Percentiles rank a stretch among this genome's conserved stretches.
Conservation (phyloP, 2,329 filamentous ascomycete genomes). For the Mycocentrospora acerina region DNA sequence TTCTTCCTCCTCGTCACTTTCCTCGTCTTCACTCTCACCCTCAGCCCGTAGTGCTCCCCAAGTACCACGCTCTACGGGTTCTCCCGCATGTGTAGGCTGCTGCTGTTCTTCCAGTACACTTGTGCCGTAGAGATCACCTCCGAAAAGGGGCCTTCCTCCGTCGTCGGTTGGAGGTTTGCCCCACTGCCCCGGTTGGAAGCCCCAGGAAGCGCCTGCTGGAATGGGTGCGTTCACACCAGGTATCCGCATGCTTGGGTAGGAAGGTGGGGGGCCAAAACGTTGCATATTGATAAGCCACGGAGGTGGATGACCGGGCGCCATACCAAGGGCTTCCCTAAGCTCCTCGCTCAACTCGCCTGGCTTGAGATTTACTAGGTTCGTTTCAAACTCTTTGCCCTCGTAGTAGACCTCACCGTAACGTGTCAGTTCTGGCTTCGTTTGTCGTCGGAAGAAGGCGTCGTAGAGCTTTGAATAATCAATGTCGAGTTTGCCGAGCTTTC, state of each 20-base stretch:
- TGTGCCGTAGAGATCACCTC: slow-evolving; percentile 91
- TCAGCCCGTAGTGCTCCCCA: slow-evolving; percentile 91
- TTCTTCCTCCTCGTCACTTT: slow-evolving; percentile 59
- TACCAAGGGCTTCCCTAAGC: slow-evolving; percentile 88
- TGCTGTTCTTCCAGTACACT: slow-evolving; percentile 62
- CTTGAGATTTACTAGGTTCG: slow-evolving; percentile 85
- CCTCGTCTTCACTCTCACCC: slow-evolving; percentile 69
- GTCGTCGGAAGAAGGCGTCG: slow-evolving; percentile 96
- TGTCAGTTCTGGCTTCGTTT: slow-evolving; percentile 92
- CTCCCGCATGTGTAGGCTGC: slow-evolving; percentile 58
- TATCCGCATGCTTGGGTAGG: slow-evolving; percentile 93
- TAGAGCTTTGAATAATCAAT: slow-evolving; percentile 99
- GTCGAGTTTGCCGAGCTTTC: slow-evolving; percentile 95
- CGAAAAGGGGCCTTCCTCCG: slow-evolving; percentile 85
- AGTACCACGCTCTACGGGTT: slow-evolving; percentile 80
- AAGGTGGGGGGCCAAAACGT: slow-evolving; percentile 87
- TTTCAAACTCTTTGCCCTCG: slow-evolving; percentile 97
- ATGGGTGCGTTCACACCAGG: slow-evolving; percentile 92
- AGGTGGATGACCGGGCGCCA: slow-evolving; percentile 87
- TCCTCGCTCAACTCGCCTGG: slow-evolving; percentile 88
- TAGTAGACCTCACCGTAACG: slow-evolving; percentile 99
- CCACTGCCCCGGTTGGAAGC: slow-evolving; percentile 92
- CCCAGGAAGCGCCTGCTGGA: slow-evolving; percentile 86
- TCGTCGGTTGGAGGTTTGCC: slow-evolving; percentile 96
- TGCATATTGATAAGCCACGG: slow-evolving; percentile 98